Conservation (phyloP, 106 monocot species). For the Dioscorea dumetorum region DNA sequence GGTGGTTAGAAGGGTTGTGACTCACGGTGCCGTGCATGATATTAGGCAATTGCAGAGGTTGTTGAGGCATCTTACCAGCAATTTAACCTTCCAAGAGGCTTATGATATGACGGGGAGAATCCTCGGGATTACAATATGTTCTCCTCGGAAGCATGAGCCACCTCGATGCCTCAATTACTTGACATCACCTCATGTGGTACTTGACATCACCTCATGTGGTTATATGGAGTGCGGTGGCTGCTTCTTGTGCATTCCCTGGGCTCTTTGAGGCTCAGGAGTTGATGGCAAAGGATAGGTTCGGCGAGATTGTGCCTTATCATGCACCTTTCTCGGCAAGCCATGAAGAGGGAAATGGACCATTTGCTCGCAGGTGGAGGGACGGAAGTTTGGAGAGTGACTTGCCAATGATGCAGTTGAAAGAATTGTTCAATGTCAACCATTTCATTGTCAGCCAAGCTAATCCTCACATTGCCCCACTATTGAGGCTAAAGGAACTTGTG, state of each 20-base stretch:
- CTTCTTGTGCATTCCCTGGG: constrained; percentile 96
- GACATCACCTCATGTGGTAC: too few relatives aligned
- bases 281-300: constrained; percentile 92
- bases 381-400: constrained; percentile 96
- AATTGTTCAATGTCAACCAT: constrained; percentile 95
- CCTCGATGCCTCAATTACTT: constrained; percentile 90
- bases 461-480: constrained; percentile 86
- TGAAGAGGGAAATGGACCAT: constrained; percentile 19
- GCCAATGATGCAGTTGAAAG: constrained; percentile 91
- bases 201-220: constrained; percentile 94
- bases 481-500: constrained; percentile 79
- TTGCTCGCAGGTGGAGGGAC: constrained; percentile 80
- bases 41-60: constrained; percentile 71
- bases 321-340: constrained; percentile 41
- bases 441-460: constrained; percentile 99
- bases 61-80: constrained; percentile 75
- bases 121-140: constrained; percentile 88
- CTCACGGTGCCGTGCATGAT: constrained; percentile 76
- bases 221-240: constrained; percentile 96
- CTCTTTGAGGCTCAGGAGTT: constrained; percentile 93
- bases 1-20: constrained; percentile 68
- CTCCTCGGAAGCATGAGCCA: constrained; percentile 87
- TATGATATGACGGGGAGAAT: constrained; percentile 89
- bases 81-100: constrained; percentile 93
- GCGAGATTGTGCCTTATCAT: constrained; percentile 81